phyloP scores from a whole-genome alignment of 345 rosid genomes.

The Corchorus capsularis region DNA sequence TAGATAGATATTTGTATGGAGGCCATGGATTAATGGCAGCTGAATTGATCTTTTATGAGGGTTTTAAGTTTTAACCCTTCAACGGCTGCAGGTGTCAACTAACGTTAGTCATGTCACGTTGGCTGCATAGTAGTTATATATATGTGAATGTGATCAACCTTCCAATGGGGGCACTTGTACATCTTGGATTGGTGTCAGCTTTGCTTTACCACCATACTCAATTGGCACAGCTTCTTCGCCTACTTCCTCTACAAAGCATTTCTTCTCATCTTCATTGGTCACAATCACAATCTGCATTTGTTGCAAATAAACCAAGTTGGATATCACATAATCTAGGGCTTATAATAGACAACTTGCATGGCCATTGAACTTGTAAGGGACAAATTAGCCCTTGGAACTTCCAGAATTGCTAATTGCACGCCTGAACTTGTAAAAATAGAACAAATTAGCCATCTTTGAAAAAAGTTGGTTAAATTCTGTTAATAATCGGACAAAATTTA shows the following conservation, averaged over 20 bases:
- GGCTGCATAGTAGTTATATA: background rate
- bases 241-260: slow-evolving; percentile 42
- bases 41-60: background rate
- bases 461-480: no score
- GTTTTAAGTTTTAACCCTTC: slow-evolving; percentile 1
- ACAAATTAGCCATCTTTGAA: no score
- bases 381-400: no score
- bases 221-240: slow-evolving; percentile 67
- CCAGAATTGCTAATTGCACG: no score
- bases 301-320: background rate
- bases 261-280: slow-evolving; percentile 53
- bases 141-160: slow-evolving; percentile 17
- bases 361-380: no score
- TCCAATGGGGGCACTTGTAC: slow-evolving; percentile 43
- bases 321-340: no score
- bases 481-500: no score
- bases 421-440: no score
- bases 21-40: background rate
- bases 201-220: slow-evolving; percentile 77
- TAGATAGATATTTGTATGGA: background rate
- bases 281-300: slow-evolving; percentile 62
- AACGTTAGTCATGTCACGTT: background rate
- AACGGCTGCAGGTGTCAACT: background rate
- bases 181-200: slow-evolving; percentile 62
- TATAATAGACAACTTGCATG: no score